Base-by-base conservation (phyloP, 768 basidiomycete species). In the Rhodotorula sphaerocarpa region DNA sequence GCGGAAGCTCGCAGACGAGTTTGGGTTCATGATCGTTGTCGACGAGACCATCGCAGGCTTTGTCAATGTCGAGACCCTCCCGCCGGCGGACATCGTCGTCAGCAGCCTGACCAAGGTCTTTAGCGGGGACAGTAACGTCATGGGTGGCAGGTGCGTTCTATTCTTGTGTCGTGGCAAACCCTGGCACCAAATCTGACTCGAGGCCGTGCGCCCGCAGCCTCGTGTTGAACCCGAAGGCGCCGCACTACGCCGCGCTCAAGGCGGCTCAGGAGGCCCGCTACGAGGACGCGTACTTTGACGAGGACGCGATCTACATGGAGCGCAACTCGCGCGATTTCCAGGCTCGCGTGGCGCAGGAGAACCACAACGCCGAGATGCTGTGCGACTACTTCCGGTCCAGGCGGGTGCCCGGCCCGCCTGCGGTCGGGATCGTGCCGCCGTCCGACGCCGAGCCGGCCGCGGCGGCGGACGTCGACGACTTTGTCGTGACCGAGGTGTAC, bases 21-120 rank as follows among this genome's bases (percentile, higher is more conserved):
- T 89, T 68, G 83, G 86, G 48, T 96, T 96, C 76, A 76, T 88
- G 53, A 80, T 97, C 54, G 82, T 96, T 30, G 79, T 99, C 30
- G 93, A 99, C 72, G 93, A 96, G 73, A 96, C 90, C 3, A 82
- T 99, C 42, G 93, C 91, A 15, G 95, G 90, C 73, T 89, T 92
- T 65, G 82, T 88, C 66, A 99, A 96, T 67, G 90, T 96, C 39
- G 86, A 93, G 70, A 85, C 90, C 7, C 77, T 92, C 3, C 85
- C 84, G 21, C 88, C 83, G 63, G 87, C 85, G 14, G 93, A 97
- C 73, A 81, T 99, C 31, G 84, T 93, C 12, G 91, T 85, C 45
- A 90, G 88, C 71, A 92, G 90, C 77, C 75, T 96, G 72, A 86
- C 87, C 27, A 97, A 97, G 78, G 80, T 97, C 33, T 97, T 99